Evolutionary conservation across 495 filamentous ascomycete species (phyloP), one percentile per base, ranked within the genome.

Genomic region (Cryomyces antarcticus): DNA sequence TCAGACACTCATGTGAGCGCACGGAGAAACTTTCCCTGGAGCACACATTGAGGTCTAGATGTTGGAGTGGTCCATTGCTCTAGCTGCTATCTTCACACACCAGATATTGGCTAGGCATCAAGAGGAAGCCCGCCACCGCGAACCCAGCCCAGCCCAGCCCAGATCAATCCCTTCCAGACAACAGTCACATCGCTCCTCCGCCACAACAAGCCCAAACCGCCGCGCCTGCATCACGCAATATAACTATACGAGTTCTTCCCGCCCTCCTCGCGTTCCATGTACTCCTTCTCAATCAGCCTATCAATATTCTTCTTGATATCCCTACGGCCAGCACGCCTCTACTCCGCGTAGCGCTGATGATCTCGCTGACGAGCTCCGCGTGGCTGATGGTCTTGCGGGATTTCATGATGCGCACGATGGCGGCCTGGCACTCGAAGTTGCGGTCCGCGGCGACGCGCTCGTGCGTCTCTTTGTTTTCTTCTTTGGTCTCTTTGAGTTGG

Each of bases 381-480:
- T 95, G 86, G 27, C 66, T 72, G 59, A 96, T 83, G n/a, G 56
- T 72, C 70, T 94, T 92, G 48, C 82, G 64, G 49, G 75, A 78
- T 78, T 99, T 99, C 85, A 99, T 85, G 51, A 99, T 93, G 10
- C 89, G 67, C 47, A 95, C 89, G 48, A 99, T 88, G 1, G 92
- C 92, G 10, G 89, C 92, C 58, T 99, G 92, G 0, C 84, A 93
- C 66, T 99, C 89, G 49, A 84, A 93, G 53, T 93, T 82, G 27
- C 89, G 67, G 52, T 99, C 92, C 29, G 78, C 78, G 2, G 78
- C 78, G 0, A 96, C 85, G 4, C 82, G 68, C 60, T 93, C 79
- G 56, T 95, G 84, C 2, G 86, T 96, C 51, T 79, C 81, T 58
- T 85, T 78, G 57, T 94, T 93, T 64, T 99, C 89, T 52, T 80